Evolutionary conservation across 2,329 filamentous ascomycete genomes (phyloP), one percentile per base, ranked within the genome.

Genomic region (Paraphoma chrysanthemicola): DNA sequence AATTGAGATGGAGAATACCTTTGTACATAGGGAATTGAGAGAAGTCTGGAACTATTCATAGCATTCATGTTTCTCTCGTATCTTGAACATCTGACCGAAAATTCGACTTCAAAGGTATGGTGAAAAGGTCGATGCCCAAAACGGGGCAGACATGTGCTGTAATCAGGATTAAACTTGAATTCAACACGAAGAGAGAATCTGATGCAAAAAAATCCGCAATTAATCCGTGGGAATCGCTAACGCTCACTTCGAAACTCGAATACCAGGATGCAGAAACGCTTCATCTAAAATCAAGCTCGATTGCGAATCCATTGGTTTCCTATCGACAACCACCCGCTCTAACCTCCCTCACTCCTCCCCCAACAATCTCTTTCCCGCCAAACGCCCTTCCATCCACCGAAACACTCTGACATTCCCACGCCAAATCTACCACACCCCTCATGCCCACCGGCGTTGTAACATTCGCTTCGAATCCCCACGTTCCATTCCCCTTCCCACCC

Each of bases 361-460:
- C 33, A 10, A 2, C 33, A 10, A 36, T 36, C 33, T 36, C 33
- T 14, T 36, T 7, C 33, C 33, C 33, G 7, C 33, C 33, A 10
- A 36, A 10, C 9, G 3, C 14, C 33, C 14, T 14, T 3, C 33
- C 33, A 36, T 36, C 33, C 6, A 36, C 6, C 33, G 7, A 36
- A 10, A 36, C 33, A 10, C 33, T 36, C 33, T 36, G 3, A 36
- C 33, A 36, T 14, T 36, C 33, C 33, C 33, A 36, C 44, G 39
- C 48, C 10, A 56, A 28, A 5, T 39, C 52, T 6, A 56, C 29
- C 6, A 3, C n/a, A 0, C 53, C 53, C 2, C 14, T n/a, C 38
- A 48, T 56, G 2, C 36, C 49, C 8, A 44, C 39, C 4, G 53
- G 53, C 36, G 53, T 53, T 17, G 46, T 42, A 16, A 52, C 2